Conservation (phyloP, 2,329 filamentous ascomycete species). For the Colletotrichum sp. region DNA sequence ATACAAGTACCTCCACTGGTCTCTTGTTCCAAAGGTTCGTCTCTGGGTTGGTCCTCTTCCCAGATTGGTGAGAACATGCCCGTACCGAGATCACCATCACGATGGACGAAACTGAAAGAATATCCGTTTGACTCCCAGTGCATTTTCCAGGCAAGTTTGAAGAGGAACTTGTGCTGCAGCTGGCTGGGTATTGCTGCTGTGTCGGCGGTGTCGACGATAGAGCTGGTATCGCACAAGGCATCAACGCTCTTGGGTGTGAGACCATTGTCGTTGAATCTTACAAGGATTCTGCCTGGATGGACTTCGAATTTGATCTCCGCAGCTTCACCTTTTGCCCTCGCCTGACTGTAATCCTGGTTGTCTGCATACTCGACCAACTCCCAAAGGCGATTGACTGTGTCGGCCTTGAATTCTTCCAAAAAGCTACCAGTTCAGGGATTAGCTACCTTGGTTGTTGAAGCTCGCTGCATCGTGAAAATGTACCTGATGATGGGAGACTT, state of each 20-base stretch:
- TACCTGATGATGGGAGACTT: neutral
- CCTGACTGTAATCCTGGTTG: conserved; percentile 47
- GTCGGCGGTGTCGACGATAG: neutral
- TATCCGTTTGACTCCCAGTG: conserved; percentile 47
- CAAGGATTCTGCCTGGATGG: conserved; percentile 38
- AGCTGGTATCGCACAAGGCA: conserved; percentile 46
- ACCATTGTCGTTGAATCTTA: conserved; percentile 58
- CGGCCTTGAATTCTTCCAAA: neutral
- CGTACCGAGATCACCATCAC: conserved; percentile 45
- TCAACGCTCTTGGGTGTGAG: conserved; percentile 45
- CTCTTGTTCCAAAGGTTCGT: neutral
- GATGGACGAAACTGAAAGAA: conserved; percentile 48
- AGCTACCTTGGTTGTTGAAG: neutral
- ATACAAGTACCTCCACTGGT: conserved; percentile 28
- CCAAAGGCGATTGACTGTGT: conserved; percentile 51
- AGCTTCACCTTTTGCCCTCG: conserved; percentile 11
- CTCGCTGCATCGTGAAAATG: neutral
- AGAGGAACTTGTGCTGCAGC: conserved; percentile 59
- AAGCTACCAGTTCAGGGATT: neutral
- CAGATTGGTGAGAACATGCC: conserved; percentile 56
- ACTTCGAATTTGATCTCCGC: conserved; percentile 37
- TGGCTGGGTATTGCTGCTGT: conserved; percentile 30
- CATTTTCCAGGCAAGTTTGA: conserved; percentile 49
- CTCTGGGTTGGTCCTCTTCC: conserved; percentile 36
- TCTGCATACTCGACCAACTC: conserved; percentile 60